Conservation (phyloP, 2,329 filamentous ascomycete genomes). For the Incumbomyces lentus region DNA sequence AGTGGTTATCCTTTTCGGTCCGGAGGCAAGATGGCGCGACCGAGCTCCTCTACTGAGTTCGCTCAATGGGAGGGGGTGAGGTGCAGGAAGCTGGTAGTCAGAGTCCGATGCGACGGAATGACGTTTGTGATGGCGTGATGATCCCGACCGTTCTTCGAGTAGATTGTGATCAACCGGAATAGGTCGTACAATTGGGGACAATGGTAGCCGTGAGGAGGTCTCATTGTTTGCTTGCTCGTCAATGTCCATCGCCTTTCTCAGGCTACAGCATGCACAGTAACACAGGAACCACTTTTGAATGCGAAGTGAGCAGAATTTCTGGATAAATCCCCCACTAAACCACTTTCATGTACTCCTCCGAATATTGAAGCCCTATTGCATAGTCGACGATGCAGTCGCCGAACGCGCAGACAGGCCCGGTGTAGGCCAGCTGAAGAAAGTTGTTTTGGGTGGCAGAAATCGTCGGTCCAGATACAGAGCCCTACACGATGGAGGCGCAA, state of each 20-base stretch:
- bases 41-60: slow-evolving; percentile 24
- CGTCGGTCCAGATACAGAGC: too few species aligned
- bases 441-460: too few species aligned
- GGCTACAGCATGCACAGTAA: too few species aligned
- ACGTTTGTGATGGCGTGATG: slow-evolving; percentile 13
- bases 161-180: slow-evolving; percentile 17
- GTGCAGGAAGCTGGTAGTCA: slow-evolving; percentile 25
- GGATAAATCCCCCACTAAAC: too few species aligned
- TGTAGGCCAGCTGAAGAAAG: too few species aligned
- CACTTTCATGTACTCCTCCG: too few species aligned
- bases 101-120: slow-evolving; percentile 24
- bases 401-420: too few species aligned
- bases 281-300: too few species aligned
- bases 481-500: too few species aligned
- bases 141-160: slow-evolving; percentile 8
- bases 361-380: too few species aligned
- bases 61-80: slow-evolving; percentile 23
- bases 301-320: too few species aligned
- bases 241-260: not conserved
- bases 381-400: too few species aligned
- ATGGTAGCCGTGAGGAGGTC: slow-evolving; percentile 10
- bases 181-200: slow-evolving; percentile 14
- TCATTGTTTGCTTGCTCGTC: not conserved
- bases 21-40: slow-evolving; percentile 24
- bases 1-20: slow-evolving; percentile 19